Evolutionary conservation across 2,329 filamentous ascomycete genomes (phyloP), one percentile per base, ranked within the genome.

Genomic region (Didymosphaeria variabile): DNA sequence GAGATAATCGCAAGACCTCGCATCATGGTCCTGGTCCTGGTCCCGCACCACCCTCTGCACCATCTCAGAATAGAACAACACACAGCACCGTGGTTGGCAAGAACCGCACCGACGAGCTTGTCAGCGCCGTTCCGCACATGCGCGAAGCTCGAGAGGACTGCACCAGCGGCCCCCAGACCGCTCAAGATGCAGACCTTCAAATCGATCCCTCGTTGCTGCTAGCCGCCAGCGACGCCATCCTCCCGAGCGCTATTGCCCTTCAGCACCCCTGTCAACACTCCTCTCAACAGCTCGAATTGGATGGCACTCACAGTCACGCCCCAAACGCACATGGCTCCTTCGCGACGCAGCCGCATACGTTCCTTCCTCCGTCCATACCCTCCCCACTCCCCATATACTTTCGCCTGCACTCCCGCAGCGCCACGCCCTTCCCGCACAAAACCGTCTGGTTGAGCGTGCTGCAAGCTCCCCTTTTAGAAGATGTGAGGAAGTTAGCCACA

Each of bases 371-470:
- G 5, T 4, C 45, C 4, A 29, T 29, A 29, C 26, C 4, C 36
- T 45, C 3, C 47, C 77, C 85, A 2, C 84, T 88, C 45, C 84
- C 88, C 2, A 84, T 91, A 13, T 93, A 88, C 77, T 85, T 94
- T 66, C 87, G 89, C n/a, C 82, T 92, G 5, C 86, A 91, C 66
- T 85, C 87, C 0, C 82, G 84, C n/a, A 91, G 89, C 3, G 84
- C 82, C 13, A 81, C 89, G 36, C 79, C 83, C 6, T 73, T 73
- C 63, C 79, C 74, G 53, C 74, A 74, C 67, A 84, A 81, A 68
- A 69, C 69, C 0, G 80, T 90, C 42, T 94, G 91, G 90, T 85
- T 92, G 45, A 86, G 85, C 36, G 89, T 88, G 15, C 77, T 94
- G 51, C 79, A 80, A 10, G 79, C 82, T 1, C 82, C 84, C 4